Conservation (phyloP, 306 rosid species). For the Inga oerstediana region DNA sequence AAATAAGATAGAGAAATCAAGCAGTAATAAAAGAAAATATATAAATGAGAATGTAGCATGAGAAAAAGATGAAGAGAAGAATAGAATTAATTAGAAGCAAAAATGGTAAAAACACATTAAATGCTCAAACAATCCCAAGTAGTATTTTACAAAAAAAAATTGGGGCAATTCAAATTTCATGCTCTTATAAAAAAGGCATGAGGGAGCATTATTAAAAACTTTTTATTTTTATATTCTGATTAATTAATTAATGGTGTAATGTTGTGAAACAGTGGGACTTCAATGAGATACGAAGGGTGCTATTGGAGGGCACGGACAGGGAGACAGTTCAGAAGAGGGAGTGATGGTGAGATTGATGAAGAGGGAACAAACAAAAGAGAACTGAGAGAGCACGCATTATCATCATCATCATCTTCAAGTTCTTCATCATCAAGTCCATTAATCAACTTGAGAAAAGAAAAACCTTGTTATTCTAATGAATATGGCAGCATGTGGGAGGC, state of each 20-base stretch:
- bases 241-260: not conserved
- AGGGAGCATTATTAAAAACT: no score
- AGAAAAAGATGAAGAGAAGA: no score
- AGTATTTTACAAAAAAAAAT: no score
- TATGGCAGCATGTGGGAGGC: constrained; percentile 37
- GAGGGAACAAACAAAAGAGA: constrained; percentile 23
- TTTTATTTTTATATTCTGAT: no score
- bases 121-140: no score
- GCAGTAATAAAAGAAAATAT: no score
- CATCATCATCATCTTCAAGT: not conserved
- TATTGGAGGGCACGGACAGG: not conserved
- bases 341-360: constrained; percentile 28
- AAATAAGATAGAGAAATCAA: no score
- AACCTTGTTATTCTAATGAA: constrained; percentile 26
- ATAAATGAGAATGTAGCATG: no score
- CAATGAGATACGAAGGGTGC: constrained; percentile 28
- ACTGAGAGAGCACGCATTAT: constrained; percentile 20
- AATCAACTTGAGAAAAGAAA: constrained; percentile 25
- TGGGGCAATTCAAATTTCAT: no score
- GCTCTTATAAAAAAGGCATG: no score
- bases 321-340: constrained; percentile 1
- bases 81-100: no score
- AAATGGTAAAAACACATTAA: no score
- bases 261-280: not conserved
- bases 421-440: constrained; percentile 22